phyloP scores from a whole-genome alignment of 164 flowering plant species.

The Magnolia officinalis region DNA sequence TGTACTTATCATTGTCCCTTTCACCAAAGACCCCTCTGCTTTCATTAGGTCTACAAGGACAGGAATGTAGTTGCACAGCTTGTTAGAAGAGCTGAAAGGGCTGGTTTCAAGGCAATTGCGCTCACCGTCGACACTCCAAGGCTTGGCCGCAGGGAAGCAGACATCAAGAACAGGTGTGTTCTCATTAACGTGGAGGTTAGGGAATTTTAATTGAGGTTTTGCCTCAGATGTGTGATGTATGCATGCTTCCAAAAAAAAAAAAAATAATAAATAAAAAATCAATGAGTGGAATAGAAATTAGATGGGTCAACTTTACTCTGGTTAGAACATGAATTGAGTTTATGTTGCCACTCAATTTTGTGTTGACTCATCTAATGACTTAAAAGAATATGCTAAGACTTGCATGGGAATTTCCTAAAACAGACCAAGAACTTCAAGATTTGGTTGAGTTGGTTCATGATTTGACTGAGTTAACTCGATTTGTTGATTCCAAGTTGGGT shows the following conservation, averaged over 20 bases:
- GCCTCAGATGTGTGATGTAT: too few species aligned
- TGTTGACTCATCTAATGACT: background rate
- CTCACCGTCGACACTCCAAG: conserved; percentile 92
- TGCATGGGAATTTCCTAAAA: background rate
- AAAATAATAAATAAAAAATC: too few species aligned
- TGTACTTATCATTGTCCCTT: background rate
- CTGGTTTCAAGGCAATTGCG: conserved; percentile 93
- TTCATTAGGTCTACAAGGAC: conserved; percentile 67
- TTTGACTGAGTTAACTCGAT: background rate
- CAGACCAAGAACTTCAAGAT: background rate
- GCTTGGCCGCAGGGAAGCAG: conserved; percentile 92
- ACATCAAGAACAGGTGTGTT: conserved; percentile 82
- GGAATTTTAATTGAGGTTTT: too few species aligned
- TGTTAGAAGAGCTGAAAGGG: conserved; percentile 88
- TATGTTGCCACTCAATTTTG: background rate
- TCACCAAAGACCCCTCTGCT: conserved; percentile 1
- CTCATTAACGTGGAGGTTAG: background rate
- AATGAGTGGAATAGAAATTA: too few species aligned
- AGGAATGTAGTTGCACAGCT: conserved; percentile 78
- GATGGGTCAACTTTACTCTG: background rate
- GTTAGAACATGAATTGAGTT: background rate
- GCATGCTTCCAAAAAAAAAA: too few species aligned
- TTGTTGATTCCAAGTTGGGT: background rate
- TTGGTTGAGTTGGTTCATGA: background rate
- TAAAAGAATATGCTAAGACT: background rate